These are phyloP conservation scores for Plantago elongata DNA, from an alignment of 257 asterid species.

Conservation along the genomic window DNA sequence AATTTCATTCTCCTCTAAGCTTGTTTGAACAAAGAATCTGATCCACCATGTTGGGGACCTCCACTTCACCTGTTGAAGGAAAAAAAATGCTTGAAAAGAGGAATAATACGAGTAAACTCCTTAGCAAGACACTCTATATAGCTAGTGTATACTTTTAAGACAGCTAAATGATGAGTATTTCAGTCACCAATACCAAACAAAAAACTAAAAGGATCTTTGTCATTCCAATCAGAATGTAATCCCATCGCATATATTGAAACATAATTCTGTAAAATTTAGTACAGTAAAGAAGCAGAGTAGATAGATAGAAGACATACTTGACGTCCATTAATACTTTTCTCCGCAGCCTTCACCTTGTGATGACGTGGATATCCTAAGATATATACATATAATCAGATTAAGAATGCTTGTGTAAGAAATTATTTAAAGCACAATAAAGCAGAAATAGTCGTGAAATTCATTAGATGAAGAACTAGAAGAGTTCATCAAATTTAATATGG, in stretches of 20 bases:
- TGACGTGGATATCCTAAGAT: conserved; percentile 55
- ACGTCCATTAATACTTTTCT: conserved; percentile 55
- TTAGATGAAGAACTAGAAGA: not conserved
- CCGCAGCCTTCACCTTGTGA: conserved; percentile 40
- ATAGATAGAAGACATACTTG: conserved; percentile 37
- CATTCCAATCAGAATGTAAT: too few species aligned
- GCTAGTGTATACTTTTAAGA: too few species aligned
- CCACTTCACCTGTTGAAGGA: conserved; percentile 45
- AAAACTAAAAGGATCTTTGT: too few species aligned
- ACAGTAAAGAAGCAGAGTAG: too few species aligned
- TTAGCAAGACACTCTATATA: too few species aligned
- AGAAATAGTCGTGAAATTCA: not conserved
- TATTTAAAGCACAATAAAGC: not conserved
- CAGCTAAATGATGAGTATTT: too few species aligned
- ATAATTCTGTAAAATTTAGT: conserved; percentile 3
- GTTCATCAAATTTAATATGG: not conserved
- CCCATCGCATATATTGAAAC: not conserved
- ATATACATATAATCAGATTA: not conserved
- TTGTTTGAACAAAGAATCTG: conserved; percentile 56
- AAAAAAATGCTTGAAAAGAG: not conserved
- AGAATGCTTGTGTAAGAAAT: not conserved
- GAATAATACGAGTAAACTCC: too few species aligned
- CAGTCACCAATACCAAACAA: too few species aligned
- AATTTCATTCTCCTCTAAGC: conserved; percentile 71
- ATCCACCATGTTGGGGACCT: conserved; percentile 77